These are phyloP conservation scores for Trichoderma sp. DNA, from an alignment of 2,329 filamentous ascomycete species.

Conservation along the genomic window DNA sequence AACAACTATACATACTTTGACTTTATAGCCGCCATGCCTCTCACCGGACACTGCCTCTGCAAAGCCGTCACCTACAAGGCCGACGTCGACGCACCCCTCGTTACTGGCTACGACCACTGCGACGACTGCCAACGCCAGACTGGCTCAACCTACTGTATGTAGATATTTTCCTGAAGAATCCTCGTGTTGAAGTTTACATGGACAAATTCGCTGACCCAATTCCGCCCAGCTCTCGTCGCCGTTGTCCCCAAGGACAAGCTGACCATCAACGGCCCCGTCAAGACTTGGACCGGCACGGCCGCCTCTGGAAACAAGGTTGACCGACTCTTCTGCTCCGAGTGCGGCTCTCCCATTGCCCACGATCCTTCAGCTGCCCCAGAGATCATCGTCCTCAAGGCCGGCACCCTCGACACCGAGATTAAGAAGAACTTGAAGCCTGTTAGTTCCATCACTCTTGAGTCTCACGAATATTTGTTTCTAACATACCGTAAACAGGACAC, in stretches of 20 bases:
- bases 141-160: constrained; percentile 69
- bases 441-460: constrained; percentile 35
- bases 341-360: constrained; percentile 71
- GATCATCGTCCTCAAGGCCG: constrained; percentile 71
- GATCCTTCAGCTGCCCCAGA: constrained; percentile 71
- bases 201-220: background rate
- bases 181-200: background rate
- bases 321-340: constrained; percentile 71
- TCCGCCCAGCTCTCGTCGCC: constrained; percentile 61
- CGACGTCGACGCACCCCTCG: constrained; percentile 54
- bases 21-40: constrained; percentile 60
- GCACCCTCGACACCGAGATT: constrained; percentile 64
- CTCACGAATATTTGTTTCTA: constrained; percentile 9
- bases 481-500: constrained; percentile 53
- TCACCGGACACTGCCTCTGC: constrained; percentile 72
- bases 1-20: background rate
- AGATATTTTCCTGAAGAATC: background rate
- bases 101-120: constrained; percentile 71
- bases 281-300: constrained; percentile 65
- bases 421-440: constrained; percentile 71
- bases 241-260: constrained; percentile 70
- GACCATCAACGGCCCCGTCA: constrained; percentile 64
- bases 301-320: constrained; percentile 66
- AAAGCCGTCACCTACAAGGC: constrained; percentile 70
- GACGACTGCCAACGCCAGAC: constrained; percentile 74